Base-by-base conservation (phyloP, 495 filamentous ascomycete genomes). In the Usnea hakonensis region DNA sequence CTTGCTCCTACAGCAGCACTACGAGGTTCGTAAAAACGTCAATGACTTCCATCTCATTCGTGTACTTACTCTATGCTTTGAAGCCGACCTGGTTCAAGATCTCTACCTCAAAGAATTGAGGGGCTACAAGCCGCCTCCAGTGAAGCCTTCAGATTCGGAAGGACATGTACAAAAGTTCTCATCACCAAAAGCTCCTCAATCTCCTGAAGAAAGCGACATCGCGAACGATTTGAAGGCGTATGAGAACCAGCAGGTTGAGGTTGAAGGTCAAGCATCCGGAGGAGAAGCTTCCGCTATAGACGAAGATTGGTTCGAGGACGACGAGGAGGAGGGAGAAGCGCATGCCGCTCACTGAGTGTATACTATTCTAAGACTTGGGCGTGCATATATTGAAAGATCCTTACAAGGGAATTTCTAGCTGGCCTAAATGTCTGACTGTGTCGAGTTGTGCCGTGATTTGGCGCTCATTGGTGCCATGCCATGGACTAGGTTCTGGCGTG, bases 91-190 rank as follows among this genome's bases (percentile, higher is more conserved):
- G 66, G 87, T 99, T 67, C 94, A 96, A 78, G 93, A 97, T 66
- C 85, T 99, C 69, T 99, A 97, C 83, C 87, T 99, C 69, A 84
- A 84, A 68, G 93, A 97, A 75, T 85, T 99, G 68, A 91, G 90
- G 75, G 81, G 84, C 76, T 97, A 93, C 86, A 99, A 97, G 81
- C 81, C 89, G 41, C 77, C 87, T 26, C 81, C 87, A 56, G 69
- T 91, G 79, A 97, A 97, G 79, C 78, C 91, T 56, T 81, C 82
- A 63, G 95, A 97, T 73, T 80, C 91, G 71, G 90, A 91, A 60
- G 91, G 88, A 70, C 88, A 95, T 68, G 94, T 97, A 69, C 90
- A 91, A 73, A 90, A 86, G 74, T 99, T 96, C 84, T 70, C 67
- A 65, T 72, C 82, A 30, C 94, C 94, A 58, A 84, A 88, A 72